phyloP scores from a whole-genome alignment of 495 filamentous ascomycete genomes.

The Xylaria sp. region DNA sequence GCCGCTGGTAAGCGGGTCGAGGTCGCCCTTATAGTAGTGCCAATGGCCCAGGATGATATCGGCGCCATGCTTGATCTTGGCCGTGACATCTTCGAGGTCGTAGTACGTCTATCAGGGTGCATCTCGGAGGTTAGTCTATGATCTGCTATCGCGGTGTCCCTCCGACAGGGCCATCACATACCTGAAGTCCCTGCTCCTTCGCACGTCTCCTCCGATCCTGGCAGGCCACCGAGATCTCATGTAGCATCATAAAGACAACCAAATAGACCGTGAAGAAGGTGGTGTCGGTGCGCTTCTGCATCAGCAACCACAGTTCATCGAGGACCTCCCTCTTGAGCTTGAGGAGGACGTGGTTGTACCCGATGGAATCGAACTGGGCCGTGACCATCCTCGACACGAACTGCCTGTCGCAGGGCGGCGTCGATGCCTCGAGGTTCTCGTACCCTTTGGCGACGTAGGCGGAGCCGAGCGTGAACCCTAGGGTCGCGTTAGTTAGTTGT shows the following conservation, averaged over 20 bases:
- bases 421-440: constrained; percentile 38
- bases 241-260: constrained; percentile 48
- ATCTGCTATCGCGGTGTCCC: not conserved
- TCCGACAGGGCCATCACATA: constrained; percentile 22
- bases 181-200: constrained; percentile 32
- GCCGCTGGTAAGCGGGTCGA: constrained; percentile 30
- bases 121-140: constrained; percentile 3
- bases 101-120: constrained; percentile 30
- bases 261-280: constrained; percentile 52
- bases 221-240: constrained; percentile 39
- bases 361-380: constrained; percentile 57
- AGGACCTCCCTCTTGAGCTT: constrained; percentile 40
- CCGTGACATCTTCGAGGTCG: constrained; percentile 38
- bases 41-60: constrained; percentile 46
- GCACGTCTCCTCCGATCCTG: constrained; percentile 43
- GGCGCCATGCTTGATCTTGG: constrained; percentile 40
- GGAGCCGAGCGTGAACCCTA: constrained; percentile 47
- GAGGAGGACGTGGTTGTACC: constrained; percentile 43
- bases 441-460: constrained; percentile 45
- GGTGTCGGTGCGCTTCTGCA: constrained; percentile 39
- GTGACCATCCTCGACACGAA: constrained; percentile 54
- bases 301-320: constrained; percentile 41
- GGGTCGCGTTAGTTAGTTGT: constrained; percentile 10
- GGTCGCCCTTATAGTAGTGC: constrained; percentile 45
- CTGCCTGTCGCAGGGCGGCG: constrained; percentile 29